These are phyloP conservation scores for Grosmannia penicillata DNA, from an alignment of 2,329 filamentous ascomycete species.

Conservation along the genomic window DNA sequence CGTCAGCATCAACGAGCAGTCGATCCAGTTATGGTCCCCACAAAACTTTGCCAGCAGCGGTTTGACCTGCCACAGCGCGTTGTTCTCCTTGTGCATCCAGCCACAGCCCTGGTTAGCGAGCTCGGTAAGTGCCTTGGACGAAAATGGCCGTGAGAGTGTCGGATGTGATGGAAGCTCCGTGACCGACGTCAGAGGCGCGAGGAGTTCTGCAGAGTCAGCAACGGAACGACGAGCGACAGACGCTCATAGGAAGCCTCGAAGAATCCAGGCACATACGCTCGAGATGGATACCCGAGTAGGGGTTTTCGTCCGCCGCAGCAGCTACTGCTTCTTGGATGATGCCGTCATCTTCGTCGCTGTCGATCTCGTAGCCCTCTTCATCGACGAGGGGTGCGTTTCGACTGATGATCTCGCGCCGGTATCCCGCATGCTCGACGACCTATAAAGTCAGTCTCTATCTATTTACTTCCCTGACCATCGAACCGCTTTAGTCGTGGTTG, in stretches of 20 bases:
- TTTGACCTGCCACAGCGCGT: constrained; percentile 59
- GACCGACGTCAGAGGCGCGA: constrained; percentile 60
- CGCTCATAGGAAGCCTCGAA: too few relatives aligned
- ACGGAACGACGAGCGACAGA: too few relatives aligned
- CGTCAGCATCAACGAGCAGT: constrained; percentile 42
- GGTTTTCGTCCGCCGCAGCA: constrained; percentile 54
- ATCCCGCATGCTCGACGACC: constrained; percentile 61
- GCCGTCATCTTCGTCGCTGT: constrained; percentile 54
- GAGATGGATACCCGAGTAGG: constrained; percentile 56
- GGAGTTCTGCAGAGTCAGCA: constrained; percentile 38
- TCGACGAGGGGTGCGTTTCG: constrained; percentile 60
- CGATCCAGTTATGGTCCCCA: constrained; percentile 58
- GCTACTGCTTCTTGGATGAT: constrained; percentile 44
- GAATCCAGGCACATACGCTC: constrained; percentile 53
- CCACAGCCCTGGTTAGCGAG: constrained; percentile 54
- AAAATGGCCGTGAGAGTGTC: constrained; percentile 60
- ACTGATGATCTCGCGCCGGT: constrained; percentile 56
- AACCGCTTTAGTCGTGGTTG: too few relatives aligned
- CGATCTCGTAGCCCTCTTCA: constrained; percentile 63
- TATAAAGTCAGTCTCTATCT: constrained; percentile 29
- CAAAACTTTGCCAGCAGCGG: constrained; percentile 57
- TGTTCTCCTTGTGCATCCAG: constrained; percentile 62
- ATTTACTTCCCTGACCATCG: too few relatives aligned
- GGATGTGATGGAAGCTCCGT: constrained; percentile 63
- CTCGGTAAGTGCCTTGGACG: constrained; percentile 55